Evolutionary conservation across 352 stramenopile genomes (phyloP), one percentile per base, ranked within the genome.

Genomic region (Thalassiosira hispida): DNA sequence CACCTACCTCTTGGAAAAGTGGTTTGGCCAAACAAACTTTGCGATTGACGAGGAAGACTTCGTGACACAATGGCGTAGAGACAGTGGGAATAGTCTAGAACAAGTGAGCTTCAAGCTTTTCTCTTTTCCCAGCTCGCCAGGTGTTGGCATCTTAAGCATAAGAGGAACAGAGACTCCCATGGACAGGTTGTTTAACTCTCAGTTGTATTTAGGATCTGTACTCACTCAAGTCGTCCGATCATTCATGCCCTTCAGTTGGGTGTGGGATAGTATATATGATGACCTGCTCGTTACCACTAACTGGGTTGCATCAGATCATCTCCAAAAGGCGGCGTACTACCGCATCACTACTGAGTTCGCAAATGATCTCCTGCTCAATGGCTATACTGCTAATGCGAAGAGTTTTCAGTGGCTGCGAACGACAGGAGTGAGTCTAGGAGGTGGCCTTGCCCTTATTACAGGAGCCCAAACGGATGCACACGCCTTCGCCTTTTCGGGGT

Each of bases 371-470:
- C 7, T 77, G 46, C n/a, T 64, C 20, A 65, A 66, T 16, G 61
- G 77, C 1, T 86, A 76, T 33, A 59, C 27, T 29, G 12, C 44
- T 11, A 52, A 53, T 20, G 44, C 6, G 18, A 53, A n/a, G 44
- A 68, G 42, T 55, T 68, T 55, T 35, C 18, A 49, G n/a, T 55
- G 11, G 7, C 0, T 70, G 11, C 0, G 18, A 6, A 60, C 27
- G 1, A 77, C 57, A 14, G 68, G 55, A 22, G 16, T 44, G 22
- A 56, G 53, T 33, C 42, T 79, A 16, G 71, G 72, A 18, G 83
- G 78, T n/a, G 79, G 84, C 38, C 38, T 91, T 23, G 68, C 84
- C 18, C 71, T 89, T 2, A 91, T 91, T 5, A 84, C 84, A 56
- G 85, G 74, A 22, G 85, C 85, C 31, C 82, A 89, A 68, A 73